Percentiles rank a stretch among this genome's conserved stretches.
Evolutionary conservation across 495 filamentous ascomycete genomes (phyloP).

Genomic region (Penicillium dipodomyicola): DNA sequence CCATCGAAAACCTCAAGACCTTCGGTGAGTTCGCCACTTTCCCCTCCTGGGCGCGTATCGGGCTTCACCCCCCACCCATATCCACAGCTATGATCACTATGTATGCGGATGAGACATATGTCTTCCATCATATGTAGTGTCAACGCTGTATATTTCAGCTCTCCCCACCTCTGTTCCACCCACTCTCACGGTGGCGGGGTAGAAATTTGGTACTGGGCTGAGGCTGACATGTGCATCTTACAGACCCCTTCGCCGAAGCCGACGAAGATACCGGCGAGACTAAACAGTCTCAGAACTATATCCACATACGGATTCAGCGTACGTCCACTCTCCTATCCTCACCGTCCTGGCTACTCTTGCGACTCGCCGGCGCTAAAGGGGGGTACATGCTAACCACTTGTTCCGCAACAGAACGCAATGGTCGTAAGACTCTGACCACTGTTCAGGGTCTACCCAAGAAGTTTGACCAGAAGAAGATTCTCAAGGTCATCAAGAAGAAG

Average conservation of each 20-base stretch:
- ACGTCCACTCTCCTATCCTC: constrained; percentile 44
- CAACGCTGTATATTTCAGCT: not conserved
- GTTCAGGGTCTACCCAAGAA: constrained; percentile 97
- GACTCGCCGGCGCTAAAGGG: constrained; percentile 15
- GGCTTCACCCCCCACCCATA: constrained; percentile 2
- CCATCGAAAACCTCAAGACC: constrained; percentile 99
- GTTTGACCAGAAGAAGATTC: constrained; percentile 98
- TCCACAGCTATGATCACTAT: not conserved
- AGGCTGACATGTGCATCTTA: constrained; percentile 38
- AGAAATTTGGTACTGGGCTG: constrained; percentile 30
- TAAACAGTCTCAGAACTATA: constrained; percentile 94
- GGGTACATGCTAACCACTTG: constrained; percentile 23
- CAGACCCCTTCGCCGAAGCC: constrained; percentile 99
- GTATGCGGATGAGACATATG: not conserved
- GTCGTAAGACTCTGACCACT: constrained; percentile 99
- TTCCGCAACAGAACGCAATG: constrained; percentile 84
- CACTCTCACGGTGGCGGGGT: constrained; percentile 35
- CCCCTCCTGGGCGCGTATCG: constrained; percentile 22
- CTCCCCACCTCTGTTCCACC: constrained; percentile 8
- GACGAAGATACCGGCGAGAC: constrained; percentile 96
- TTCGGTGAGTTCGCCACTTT: constrained; percentile 72
- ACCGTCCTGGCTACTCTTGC: constrained; percentile 8
- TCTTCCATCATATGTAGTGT: not conserved
- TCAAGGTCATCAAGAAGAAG: constrained; percentile 99
- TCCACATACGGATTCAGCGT: constrained; percentile 99